Conservation (phyloP, 169 alveolate genomes). For the Plasmodium ovale region DNA sequence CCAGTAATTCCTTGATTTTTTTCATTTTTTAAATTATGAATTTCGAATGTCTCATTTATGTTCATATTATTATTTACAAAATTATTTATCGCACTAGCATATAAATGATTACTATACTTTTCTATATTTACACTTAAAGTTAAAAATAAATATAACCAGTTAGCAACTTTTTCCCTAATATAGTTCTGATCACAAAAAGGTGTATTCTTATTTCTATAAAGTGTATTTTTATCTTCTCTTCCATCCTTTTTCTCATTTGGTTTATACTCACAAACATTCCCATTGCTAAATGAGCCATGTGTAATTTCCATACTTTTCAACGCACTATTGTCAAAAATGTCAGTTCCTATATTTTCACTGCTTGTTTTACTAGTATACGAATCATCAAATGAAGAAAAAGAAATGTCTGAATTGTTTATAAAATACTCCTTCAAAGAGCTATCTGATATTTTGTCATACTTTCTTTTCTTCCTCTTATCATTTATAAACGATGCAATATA, state of each 20-base stretch:
- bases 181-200: slow-evolving; percentile 19
- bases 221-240: neutral
- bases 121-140: slow-evolving; percentile 63
- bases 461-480: slow-evolving; percentile 18
- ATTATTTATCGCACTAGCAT: slow-evolving; percentile 51
- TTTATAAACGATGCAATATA: slow-evolving; percentile 26
- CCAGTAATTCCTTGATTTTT: slow-evolving; percentile 70
- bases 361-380: slow-evolving; percentile 70
- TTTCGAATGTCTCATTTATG: slow-evolving; percentile 34
- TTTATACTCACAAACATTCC: neutral
- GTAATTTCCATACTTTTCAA: neutral
- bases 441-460: slow-evolving; percentile 45
- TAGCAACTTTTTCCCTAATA: slow-evolving; percentile 25
- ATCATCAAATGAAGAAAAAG: slow-evolving; percentile 34
- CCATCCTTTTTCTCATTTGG: neutral
- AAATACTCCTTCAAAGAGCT: slow-evolving; percentile 48
- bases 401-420: slow-evolving; percentile 17
- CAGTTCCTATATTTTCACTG: slow-evolving; percentile 10
- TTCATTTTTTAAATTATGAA: slow-evolving; percentile 48
- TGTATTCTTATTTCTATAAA: neutral
- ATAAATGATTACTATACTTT: slow-evolving; percentile 75
- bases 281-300: neutral
- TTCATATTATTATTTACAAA: slow-evolving; percentile 22
- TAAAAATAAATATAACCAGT: slow-evolving; percentile 57
- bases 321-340: neutral